Percentiles rank a stretch among this genome's conserved stretches.
Conservation (phyloP, 257 asterid genomes). For the Jasminum sambac region DNA sequence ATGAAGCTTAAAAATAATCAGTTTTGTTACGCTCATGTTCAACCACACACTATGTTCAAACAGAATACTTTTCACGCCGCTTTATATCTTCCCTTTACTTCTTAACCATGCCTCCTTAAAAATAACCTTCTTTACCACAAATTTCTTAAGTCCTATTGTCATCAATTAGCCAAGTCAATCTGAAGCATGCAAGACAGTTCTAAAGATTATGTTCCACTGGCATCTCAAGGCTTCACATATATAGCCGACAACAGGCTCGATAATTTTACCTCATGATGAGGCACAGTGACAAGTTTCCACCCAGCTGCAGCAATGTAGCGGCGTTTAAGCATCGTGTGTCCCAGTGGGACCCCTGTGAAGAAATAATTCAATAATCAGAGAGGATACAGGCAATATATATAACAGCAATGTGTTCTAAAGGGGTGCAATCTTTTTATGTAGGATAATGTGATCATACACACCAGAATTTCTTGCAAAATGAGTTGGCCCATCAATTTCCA, state of each 20-base stretch:
- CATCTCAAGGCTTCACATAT: background rate
- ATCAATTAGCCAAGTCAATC: too few relatives aligned
- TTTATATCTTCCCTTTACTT: too few relatives aligned
- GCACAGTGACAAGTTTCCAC: slow-evolving; percentile 72
- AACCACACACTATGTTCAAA: too few relatives aligned
- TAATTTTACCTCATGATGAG: slow-evolving; percentile 77
- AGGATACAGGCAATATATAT: background rate
- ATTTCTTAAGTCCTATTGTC: too few relatives aligned
- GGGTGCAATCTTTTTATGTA: background rate
- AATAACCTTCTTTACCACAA: too few relatives aligned
- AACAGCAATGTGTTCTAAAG: background rate
- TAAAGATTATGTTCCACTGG: background rate
- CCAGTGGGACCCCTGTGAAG: slow-evolving; percentile 68
- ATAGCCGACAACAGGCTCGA: slow-evolving; percentile 7
- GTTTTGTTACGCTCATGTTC: too few relatives aligned
- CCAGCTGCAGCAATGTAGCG: slow-evolving; percentile 81
- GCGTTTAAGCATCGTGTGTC: slow-evolving; percentile 88
- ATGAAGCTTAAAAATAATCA: too few relatives aligned
- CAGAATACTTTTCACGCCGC: too few relatives aligned
- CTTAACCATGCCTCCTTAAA: too few relatives aligned
- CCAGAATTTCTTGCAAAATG: slow-evolving; percentile 95
- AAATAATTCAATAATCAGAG: slow-evolving; percentile 18
- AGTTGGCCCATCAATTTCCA: slow-evolving; percentile 94
- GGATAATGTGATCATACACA: slow-evolving; percentile 25
- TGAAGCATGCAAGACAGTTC: too few relatives aligned